phyloP scores from a whole-genome alignment of 2,329 filamentous ascomycete genomes.

The Akanthomyces lecanii region DNA sequence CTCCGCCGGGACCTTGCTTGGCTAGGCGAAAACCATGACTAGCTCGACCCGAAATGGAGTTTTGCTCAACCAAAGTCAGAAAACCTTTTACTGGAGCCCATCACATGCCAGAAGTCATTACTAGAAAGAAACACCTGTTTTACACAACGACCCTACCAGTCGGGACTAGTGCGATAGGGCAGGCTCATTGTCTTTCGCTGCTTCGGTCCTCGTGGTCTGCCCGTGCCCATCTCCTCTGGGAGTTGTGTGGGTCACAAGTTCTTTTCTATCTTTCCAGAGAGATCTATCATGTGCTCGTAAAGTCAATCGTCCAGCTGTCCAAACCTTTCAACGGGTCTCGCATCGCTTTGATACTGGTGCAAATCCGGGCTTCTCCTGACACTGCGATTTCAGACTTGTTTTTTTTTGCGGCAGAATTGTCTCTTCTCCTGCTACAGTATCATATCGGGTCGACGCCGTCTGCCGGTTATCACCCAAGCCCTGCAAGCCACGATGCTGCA shows the following conservation, averaged over 20 bases:
- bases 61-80: not conserved
- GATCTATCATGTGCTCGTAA: not conserved
- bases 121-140: not conserved
- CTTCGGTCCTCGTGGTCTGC: not conserved
- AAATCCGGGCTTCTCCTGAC: not conserved
- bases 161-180: constrained; percentile 7
- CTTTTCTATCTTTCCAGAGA: not conserved
- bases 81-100: not conserved
- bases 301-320: not conserved
- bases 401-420: not conserved
- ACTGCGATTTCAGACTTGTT: not conserved
- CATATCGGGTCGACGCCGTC: not conserved
- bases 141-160: not conserved
- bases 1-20: not conserved
- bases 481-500: constrained; percentile 9
- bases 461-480: not conserved
- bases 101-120: constrained; percentile 9
- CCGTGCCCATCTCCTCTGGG: not conserved
- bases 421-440: not conserved
- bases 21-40: not conserved
- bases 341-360: not conserved
- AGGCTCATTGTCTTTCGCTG: not conserved
- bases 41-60: not conserved
- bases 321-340: not conserved
- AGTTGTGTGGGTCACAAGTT: constrained; percentile 1